These are phyloP conservation scores for Aschersonia sp. DNA, from an alignment of 2,329 filamentous ascomycete genomes.

Conservation along the genomic window DNA sequence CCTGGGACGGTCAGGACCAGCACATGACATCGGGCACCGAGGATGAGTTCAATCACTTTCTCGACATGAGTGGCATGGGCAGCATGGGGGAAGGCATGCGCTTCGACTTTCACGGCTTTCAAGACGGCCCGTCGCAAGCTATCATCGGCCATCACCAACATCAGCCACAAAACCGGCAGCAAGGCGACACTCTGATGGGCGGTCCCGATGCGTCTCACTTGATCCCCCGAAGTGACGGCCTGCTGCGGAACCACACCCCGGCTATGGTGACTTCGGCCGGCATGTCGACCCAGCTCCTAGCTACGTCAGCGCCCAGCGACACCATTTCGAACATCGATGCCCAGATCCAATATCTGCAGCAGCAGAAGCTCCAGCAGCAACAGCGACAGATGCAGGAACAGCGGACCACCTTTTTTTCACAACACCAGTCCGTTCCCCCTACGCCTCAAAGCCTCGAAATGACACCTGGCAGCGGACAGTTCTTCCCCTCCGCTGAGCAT, in stretches of 20 bases:
- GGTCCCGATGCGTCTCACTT: constrained; percentile 15
- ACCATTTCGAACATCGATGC: constrained; percentile 46
- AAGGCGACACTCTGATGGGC: constrained; percentile 21
- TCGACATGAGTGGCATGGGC: constrained; percentile 44
- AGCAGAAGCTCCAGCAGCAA: constrained; percentile 47
- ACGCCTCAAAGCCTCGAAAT: constrained; percentile 73
- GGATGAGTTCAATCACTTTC: constrained; percentile 50
- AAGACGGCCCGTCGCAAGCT: constrained; percentile 19
- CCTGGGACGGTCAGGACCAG: constrained; percentile 44
- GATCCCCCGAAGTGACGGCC: constrained; percentile 14
- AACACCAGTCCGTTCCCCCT: constrained; percentile 53
- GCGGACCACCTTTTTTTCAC: constrained; percentile 37
- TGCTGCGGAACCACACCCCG: constrained; percentile 30
- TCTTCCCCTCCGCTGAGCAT: constrained; percentile 43
- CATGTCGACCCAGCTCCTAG: constrained; percentile 30
- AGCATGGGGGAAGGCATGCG: constrained; percentile 37
- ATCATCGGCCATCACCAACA: constrained; percentile 16
- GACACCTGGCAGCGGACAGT: constrained; percentile 42
- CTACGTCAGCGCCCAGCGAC: constrained; percentile 26
- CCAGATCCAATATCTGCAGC: constrained; percentile 50
- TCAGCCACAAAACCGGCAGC: constrained; percentile 12
- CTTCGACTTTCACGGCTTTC: constrained; percentile 46
- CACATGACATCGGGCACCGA: constrained; percentile 33
- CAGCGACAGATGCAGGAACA: constrained; percentile 44
- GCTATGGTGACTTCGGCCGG: constrained; percentile 30